Conservation (phyloP, 78 protist genomes). For the Ministeria vibrans region DNA sequence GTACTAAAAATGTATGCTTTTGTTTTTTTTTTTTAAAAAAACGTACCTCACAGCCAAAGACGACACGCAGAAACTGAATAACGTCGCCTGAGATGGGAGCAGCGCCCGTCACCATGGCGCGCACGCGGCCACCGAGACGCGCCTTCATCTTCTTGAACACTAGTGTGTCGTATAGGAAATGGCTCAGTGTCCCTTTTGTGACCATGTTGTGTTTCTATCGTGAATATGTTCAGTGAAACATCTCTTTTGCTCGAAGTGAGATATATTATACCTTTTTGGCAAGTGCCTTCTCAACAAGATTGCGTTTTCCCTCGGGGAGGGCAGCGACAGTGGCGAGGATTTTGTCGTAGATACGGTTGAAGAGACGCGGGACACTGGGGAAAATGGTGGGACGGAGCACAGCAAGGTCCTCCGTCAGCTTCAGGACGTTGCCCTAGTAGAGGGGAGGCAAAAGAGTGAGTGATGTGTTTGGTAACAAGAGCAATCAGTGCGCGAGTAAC, state of each 20-base stretch:
- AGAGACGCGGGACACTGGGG: conserved; percentile 86
- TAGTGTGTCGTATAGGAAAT: conserved; percentile 21
- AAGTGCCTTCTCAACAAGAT: neutral
- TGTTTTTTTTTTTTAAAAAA: too few relatives aligned
- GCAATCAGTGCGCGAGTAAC: too few relatives aligned
- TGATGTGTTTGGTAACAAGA: neutral
- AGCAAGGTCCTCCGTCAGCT: conserved; percentile 64
- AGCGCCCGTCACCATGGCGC: conserved; percentile 69
- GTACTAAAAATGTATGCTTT: too few relatives aligned
- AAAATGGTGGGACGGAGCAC: conserved; percentile 83
- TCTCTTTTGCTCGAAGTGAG: too few relatives aligned
- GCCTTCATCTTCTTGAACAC: conserved; percentile 26
- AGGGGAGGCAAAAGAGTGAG: too few relatives aligned
- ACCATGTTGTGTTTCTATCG: neutral
- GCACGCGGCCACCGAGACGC: conserved; percentile 80
- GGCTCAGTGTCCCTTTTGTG: neutral
- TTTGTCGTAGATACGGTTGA: conserved; percentile 44
- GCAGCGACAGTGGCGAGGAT: neutral
- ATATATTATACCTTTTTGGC: too few relatives aligned
- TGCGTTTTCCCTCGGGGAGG: neutral
- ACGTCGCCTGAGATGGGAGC: conserved; percentile 81
- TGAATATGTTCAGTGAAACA: neutral
- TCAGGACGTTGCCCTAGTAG: conserved; percentile 46
- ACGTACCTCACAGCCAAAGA: conserved; percentile 65
- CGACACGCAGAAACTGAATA: conserved; percentile 52